Conservation (phyloP, 164 flowering plant species). For the Vitis amurensis region DNA sequence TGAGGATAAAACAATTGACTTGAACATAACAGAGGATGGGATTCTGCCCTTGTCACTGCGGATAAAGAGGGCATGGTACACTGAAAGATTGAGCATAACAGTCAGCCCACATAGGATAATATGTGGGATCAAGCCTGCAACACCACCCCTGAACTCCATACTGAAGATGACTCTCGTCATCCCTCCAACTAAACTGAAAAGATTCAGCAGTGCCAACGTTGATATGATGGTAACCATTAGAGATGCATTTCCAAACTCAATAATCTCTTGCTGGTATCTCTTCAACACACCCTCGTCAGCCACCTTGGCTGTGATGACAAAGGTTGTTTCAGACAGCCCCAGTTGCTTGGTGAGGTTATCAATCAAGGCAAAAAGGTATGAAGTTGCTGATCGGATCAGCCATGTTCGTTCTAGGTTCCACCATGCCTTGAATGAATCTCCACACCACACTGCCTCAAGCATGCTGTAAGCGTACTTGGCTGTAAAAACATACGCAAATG, state of each 20-base stretch:
- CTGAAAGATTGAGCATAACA: slow-evolving; percentile 30
- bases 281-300: slow-evolving; percentile 34
- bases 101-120: slow-evolving; percentile 20
- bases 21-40: slow-evolving; percentile 28
- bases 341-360: slow-evolving; percentile 29
- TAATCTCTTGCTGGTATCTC: slow-evolving; percentile 47
- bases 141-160: background rate
- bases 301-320: slow-evolving; percentile 42
- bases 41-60: slow-evolving; percentile 33
- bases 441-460: slow-evolving; percentile 17
- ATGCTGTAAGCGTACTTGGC: slow-evolving; percentile 10
- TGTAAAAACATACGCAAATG: slow-evolving; percentile 21
- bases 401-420: slow-evolving; percentile 55
- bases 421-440: slow-evolving; percentile 35
- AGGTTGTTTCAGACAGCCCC: slow-evolving; percentile 40
- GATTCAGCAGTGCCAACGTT: slow-evolving; percentile 39
- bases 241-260: slow-evolving; percentile 45
- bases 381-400: slow-evolving; percentile 42
- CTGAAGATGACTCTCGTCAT: slow-evolving; percentile 6
- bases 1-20: slow-evolving; percentile 26
- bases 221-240: slow-evolving; percentile 38
- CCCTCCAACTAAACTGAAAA: slow-evolving; percentile 13
- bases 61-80: slow-evolving; percentile 36
- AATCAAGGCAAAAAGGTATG: slow-evolving; percentile 37
- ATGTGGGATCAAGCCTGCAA: slow-evolving; percentile 16